Evolutionary conservation across 176 grass and related monocot genomes (phyloP), one percentile per base, ranked within the genome.

Genomic region (Triticum turgidum): DNA sequence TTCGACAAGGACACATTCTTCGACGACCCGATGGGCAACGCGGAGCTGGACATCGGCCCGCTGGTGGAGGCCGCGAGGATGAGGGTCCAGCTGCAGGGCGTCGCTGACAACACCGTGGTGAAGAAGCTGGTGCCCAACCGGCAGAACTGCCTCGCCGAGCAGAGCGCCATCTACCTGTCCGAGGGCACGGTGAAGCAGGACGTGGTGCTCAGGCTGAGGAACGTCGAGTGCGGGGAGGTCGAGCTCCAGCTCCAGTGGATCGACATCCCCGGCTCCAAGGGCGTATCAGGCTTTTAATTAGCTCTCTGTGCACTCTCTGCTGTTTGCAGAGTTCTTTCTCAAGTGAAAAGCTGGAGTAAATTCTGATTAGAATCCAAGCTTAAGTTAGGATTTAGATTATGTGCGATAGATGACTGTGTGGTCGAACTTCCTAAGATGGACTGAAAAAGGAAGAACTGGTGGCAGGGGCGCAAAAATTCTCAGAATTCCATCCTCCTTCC

Each of bases 1-100:
- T 98, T 71, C 24, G 96, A 98, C 92, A 98, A 96, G 87, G 96
- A 94, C 70, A 91, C 77, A 4, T 98, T 98, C 82, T 69, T 69
- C 27, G 96, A 96, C 6, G 96, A 98, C 73, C 51, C 79, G 62
- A 98, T 98, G 96, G 96, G 96, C 5, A 38, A 90, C 10, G 93
- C 93, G 4, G 93, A 94, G 73, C 81, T 98, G 72, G 96, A 98
- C 65, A 87, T 98, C 9, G 49, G 61, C 3, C 80, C 93, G 4
- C 71, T 98, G 67, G 78, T 96, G 56, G 96, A 98, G 47, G 85
- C 87, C 5, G 88, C 92, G 44, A 96, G 78, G 80, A 92, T 98
- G 93, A 89, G 86, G 51, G 73, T 88, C 47, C 78, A 85, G 54
- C 18, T 59, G 54, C 54, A 59, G 65, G 92, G 87, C 25, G 68